Evolutionary conservation across 2,329 filamentous ascomycete species (phyloP), one percentile per base, ranked within the genome.

Genomic region (Aspergillus fumigatiaffinis): DNA sequence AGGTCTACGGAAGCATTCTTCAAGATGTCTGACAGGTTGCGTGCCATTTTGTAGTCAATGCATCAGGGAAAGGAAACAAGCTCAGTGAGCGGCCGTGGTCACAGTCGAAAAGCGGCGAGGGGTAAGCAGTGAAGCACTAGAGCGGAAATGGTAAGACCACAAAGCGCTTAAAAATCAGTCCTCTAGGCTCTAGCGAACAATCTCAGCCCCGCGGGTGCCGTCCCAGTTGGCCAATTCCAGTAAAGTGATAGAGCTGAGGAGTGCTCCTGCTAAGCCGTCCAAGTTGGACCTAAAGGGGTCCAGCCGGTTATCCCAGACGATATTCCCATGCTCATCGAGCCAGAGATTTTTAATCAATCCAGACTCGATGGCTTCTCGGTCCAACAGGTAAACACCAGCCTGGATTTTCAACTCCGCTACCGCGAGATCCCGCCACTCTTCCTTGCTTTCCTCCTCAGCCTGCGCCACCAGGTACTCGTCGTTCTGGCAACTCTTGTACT

Each of bases 1-100:
- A 83, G 66, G 51, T 79, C 69, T 6, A 73, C 6, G 1, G 63
- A 52, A 0, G 42, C 54, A 2, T 21, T 14, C 25, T 57, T 58
- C 2, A 72, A 17, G 1, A 68, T 60, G 4, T 61, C 56, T 12
- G 68, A 69, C 26, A 66, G 50, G 12, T 8, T 57, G n/a, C 58
- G 54, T 25, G 64, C 21, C 69, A 80, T 73, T 44, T 55, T 54
- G 42, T 46, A 3, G 42, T 8, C n/a, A 4, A 46, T 46, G 32
- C 14, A 38, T n/a, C 3, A 17, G 5, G 32, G 32, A 7, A 6
- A 17, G 1, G 14, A 17, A 12, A 35, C 1, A 7, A 35, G 32
- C 5, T 7, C 12, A 2, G 32, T 35, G 12, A 12, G 12, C 4
- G 4, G n/a, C n/a, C n/a, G n/a, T n/a, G n/a, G n/a, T n/a, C n/a